Base-by-base conservation (phyloP, 441 rosid species). In the Populus hybrid region DNA sequence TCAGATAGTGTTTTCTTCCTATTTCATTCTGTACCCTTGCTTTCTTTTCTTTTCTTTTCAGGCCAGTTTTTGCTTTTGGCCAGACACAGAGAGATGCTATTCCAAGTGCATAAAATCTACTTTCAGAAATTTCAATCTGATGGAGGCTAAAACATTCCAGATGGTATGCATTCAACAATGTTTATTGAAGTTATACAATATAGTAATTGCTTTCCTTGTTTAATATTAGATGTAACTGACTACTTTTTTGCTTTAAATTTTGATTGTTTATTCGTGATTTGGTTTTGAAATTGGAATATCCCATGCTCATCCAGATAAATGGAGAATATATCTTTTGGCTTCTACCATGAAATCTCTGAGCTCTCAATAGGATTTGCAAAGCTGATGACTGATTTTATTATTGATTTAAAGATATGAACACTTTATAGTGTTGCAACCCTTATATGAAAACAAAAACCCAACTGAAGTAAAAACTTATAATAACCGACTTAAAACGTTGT, bases 31-130 rank as follows among this genome's bases (percentile, higher is more conserved):
- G 10, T 77, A 21, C 61, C 26, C 67, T 40, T 67, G 64, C 34
- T 71, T 42, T 72, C 36, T 65, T 65, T 80, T 70, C 68, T 63
- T 78, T 66, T 67, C 38, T 67, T 70, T 83, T 79, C 89, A 91
- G 95, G 88, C 81, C 75, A 78, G 87, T 81, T 77, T 78, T 84
- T 87, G 87, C 83, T 79, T 80, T 80, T 87, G 82, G 83, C 84
- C 88, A 77, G 70, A 81, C 72, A 53, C 81, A 72, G 93, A 89
- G 81, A 83, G 86, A 70, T 82, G 77, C 78, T 79, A 77, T 79
- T 78, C 77, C 70, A 78, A 82, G 71, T 69, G 69, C 83, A 65
- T 89, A 74, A 86, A 74, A 81, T 81, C 90, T 86, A 84, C 92
- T 80, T 78, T 92, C 67, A 78, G 83, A 77, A 92, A 87, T 83